Base-by-base conservation (phyloP, 1,284 basidiomycete genomes). In the Polyporus tsugae region DNA sequence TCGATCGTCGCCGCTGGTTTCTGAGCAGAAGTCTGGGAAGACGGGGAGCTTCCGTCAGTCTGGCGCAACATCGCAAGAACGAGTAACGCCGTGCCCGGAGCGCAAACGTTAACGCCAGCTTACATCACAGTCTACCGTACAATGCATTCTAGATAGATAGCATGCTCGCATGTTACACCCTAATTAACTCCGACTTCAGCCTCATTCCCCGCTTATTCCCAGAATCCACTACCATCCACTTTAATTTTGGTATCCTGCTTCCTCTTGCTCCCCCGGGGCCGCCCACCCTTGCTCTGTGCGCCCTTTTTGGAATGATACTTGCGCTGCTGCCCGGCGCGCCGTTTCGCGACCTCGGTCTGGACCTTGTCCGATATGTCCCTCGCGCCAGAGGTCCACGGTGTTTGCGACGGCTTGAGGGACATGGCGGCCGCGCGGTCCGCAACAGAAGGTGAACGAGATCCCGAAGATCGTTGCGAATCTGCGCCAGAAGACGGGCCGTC, bases 211-310 rank as follows among this genome's bases (percentile, higher is more conserved):
- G 22, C 22, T 64, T 70, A 74, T 58, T 88, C 89, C 91, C 92
- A 93, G 55, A 88, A 81, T 33, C 86, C 89, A 70, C 85, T 82
- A 66, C 83, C 83, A 75, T 92, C 90, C 11, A 90, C 74, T 75
- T 89, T 87, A 39, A 94, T 86, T 68, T 87, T 85, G 41, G 81
- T 86, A 74, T 94, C 92, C 75, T 89, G 88, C 81, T 95, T 96
- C 70, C 91, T 92, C 79, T 97, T 96, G 77, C 92, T 94, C 19
- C 95, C 95, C 74, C 91, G 89, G 25, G 89, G 83, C 57, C 93
- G 85, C 35, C 95, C 95, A 36, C 87, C 89, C 39, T 64, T 64
- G 70, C 88, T 85, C 67, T 86, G 85, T 5, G 85, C 83, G 11
- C 86, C 85, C 70, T 90, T 88, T 78, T 91, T 91, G 1, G 91